Conservation (phyloP, 352 stramenopile genomes). For the Peronospora destructor region DNA sequence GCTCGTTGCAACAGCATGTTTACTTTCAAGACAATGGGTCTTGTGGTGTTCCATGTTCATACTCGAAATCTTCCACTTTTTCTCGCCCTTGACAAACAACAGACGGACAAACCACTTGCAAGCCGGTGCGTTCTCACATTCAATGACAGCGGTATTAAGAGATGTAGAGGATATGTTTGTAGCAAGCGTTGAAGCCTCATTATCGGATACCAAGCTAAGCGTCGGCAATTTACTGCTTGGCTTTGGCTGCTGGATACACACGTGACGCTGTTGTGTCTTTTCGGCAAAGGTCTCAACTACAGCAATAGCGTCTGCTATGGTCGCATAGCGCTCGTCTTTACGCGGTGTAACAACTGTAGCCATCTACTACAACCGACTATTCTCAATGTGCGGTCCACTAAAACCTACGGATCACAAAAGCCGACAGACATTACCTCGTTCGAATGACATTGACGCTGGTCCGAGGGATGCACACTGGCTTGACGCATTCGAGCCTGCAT, state of each 20-base stretch:
- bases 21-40: constrained; percentile 40
- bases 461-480: not conserved
- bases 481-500: constrained; percentile 23
- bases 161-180: constrained; percentile 9
- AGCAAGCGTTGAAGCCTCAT: not conserved
- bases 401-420: constrained; percentile 2
- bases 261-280: constrained; percentile 45
- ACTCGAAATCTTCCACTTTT: constrained; percentile 69
- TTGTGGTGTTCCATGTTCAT: constrained; percentile 62
- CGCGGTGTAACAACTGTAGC: constrained; percentile 22
- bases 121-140: constrained; percentile 53
- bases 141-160: constrained; percentile 44
- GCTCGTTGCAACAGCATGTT: constrained; percentile 5
- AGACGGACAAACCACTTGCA: constrained; percentile 77
- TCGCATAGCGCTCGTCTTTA: constrained; percentile 59
- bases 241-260: constrained; percentile 44
- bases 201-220: constrained; percentile 5
- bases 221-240: constrained; percentile 5
- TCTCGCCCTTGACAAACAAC: constrained; percentile 53
- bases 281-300: constrained; percentile 54
- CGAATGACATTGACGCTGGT: not conserved
- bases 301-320: constrained; percentile 54
- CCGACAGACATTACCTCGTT: not conserved
- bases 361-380: constrained; percentile 3
- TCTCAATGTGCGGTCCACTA: not conserved